Conservation (phyloP, 1,284 basidiomycete genomes). For the Phaffia rhodozyma region DNA sequence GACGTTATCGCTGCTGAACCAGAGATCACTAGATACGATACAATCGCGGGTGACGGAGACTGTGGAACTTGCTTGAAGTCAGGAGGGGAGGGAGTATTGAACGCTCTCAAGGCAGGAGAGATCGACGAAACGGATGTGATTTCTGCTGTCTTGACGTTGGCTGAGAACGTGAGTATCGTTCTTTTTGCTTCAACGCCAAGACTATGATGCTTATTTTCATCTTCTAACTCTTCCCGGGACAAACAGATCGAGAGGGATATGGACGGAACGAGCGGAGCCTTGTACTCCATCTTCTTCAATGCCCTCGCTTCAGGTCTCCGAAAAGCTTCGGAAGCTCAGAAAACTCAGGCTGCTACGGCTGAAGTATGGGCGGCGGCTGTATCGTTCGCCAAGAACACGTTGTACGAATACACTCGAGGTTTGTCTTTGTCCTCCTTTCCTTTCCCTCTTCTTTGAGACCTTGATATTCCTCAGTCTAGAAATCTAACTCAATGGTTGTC, state of each 20-base stretch:
- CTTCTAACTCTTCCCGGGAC: background rate
- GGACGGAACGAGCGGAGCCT: slow-evolving; percentile 84
- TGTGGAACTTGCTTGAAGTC: slow-evolving; percentile 77
- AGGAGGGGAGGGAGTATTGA: slow-evolving; percentile 42
- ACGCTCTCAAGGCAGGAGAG: slow-evolving; percentile 31
- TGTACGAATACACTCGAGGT: slow-evolving; percentile 46
- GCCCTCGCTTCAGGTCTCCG: slow-evolving; percentile 66
- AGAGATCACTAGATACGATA: slow-evolving; percentile 80
- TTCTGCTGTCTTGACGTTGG: slow-evolving; percentile 52
- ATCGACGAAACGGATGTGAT: slow-evolving; percentile 54
- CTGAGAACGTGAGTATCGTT: slow-evolving; percentile 46
- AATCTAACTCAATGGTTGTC: slow-evolving; percentile 3
- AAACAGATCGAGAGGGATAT: slow-evolving; percentile 55
- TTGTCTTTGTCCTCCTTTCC: background rate
- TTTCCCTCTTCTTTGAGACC: background rate
- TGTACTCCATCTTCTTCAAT: slow-evolving; percentile 85
- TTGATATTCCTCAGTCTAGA: slow-evolving; percentile 3
- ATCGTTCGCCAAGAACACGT: slow-evolving; percentile 49
- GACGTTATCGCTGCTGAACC: slow-evolving; percentile 65
- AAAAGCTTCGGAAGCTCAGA: slow-evolving; percentile 28
- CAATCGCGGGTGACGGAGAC: slow-evolving; percentile 45
- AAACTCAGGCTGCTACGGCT: slow-evolving; percentile 36
- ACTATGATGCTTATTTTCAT: background rate
- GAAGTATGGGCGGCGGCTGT: slow-evolving; percentile 54
- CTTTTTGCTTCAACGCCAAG: background rate